phyloP scores from a whole-genome alignment of 2,329 filamentous ascomycete genomes.

The Corynespora cassiicola region DNA sequence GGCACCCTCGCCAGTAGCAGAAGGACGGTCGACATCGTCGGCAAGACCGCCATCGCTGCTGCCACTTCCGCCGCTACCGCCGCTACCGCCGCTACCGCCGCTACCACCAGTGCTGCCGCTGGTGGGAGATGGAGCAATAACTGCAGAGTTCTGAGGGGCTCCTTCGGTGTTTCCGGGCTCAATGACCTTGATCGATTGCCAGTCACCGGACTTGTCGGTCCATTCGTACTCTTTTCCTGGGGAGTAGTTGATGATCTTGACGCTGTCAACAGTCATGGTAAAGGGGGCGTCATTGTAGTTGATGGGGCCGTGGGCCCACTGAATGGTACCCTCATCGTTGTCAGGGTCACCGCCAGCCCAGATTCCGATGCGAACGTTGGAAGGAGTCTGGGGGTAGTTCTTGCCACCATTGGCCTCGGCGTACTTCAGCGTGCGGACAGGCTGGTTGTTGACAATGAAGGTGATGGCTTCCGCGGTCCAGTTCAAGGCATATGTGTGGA shows the following conservation, averaged over 20 bases:
- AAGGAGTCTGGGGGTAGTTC: slow-evolving; percentile 78
- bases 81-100: slow-evolving; percentile 21
- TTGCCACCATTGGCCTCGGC: slow-evolving; percentile 63
- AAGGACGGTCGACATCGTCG: background rate
- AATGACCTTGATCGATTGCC: slow-evolving; percentile 56
- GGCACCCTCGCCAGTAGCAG: slow-evolving; percentile 3
- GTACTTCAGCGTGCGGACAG: slow-evolving; percentile 69
- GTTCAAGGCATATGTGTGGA: slow-evolving; percentile 73
- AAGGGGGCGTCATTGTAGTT: slow-evolving; percentile 57
- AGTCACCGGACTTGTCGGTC: slow-evolving; percentile 56
- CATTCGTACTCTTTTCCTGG: slow-evolving; percentile 59
- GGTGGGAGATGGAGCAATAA: slow-evolving; percentile 33
- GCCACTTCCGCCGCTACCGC: background rate
- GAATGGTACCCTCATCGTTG: slow-evolving; percentile 62
- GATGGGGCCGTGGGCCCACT: slow-evolving; percentile 70
- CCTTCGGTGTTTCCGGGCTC: slow-evolving; percentile 41
- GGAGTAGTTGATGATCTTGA: slow-evolving; percentile 60
- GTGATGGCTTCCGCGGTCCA: slow-evolving; percentile 73
- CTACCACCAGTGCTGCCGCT: slow-evolving; percentile 30
- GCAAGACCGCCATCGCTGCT: background rate
- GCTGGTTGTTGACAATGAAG: slow-evolving; percentile 73
- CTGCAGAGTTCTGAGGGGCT: slow-evolving; percentile 31
- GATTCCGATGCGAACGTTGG: slow-evolving; percentile 60
- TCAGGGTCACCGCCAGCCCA: slow-evolving; percentile 57
- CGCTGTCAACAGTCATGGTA: slow-evolving; percentile 58